Base-by-base conservation (phyloP, 108 stramenopile species). In the Cylindrotheca closterium region DNA sequence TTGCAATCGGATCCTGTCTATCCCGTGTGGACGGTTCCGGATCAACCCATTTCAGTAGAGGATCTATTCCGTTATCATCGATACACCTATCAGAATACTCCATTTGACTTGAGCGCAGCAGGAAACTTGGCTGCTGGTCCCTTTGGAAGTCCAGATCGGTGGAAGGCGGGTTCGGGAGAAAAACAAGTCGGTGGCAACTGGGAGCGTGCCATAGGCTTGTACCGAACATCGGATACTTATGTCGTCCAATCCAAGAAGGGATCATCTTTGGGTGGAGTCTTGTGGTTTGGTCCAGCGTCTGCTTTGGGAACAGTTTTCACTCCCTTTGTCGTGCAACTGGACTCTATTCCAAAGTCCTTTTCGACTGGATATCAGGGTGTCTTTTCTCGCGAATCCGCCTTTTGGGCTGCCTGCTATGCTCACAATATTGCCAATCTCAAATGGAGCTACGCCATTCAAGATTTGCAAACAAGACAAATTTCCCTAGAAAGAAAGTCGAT, bases 31-130 rank as follows among this genome's bases (percentile, higher is more conserved):
- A 77, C 71, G 0, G 32, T 19, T 25, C 86, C 85, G 26, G 89
- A 85, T 57, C 2, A 29, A 2, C 56, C 25, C 34, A 79, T 28
- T 56, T 29, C 23, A 23, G 47, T 37, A 46, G 52, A 60, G 25
- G 89, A 88, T 63, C 45, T 91, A 21, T 75, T 81, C 67, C 29
- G 64, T 22, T 68, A 84, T 7, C 77, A 80, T 45, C 79, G 88
- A 4, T 75, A 90, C 60, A 84, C 84, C 63, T 91, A 89, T 59
- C 79, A 85, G 37, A 85, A 85, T 24, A 91, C 91, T 18, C 42
- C 55, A 19, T 92, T 66, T 55, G 84, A 88, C 60, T 51, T 88
- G 54, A 34, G 53, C 3, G 71, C 66, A 15, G 45, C 32, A n/a
- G 79, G 79, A 21, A 80, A 75, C 24, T 59, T 80, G 49, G 79